phyloP scores from a whole-genome alignment of 2,329 filamentous ascomycete genomes.

The Raffaelea albimanens region DNA sequence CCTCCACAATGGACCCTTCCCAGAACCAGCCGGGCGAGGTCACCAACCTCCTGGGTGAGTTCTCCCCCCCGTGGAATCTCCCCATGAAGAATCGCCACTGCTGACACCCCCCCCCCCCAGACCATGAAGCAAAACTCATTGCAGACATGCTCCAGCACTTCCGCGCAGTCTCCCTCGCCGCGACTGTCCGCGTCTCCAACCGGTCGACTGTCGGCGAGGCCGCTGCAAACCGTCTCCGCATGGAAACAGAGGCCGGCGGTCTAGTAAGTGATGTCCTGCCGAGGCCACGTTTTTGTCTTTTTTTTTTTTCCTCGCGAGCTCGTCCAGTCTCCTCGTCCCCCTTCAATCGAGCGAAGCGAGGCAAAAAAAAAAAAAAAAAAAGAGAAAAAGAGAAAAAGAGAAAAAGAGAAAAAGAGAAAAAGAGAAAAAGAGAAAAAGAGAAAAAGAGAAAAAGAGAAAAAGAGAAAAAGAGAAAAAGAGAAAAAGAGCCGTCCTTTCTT shows the following conservation, averaged over 20 bases:
- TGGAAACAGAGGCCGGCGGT: conserved; percentile 27
- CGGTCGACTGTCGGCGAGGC: conserved; percentile 26
- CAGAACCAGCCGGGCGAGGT: conserved; percentile 3
- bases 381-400: too few species aligned
- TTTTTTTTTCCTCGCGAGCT: not conserved
- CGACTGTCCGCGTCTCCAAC: conserved; percentile 24
- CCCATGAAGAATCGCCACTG: too few species aligned
- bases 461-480: too few species aligned
- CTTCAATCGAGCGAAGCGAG: too few species aligned
- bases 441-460: too few species aligned
- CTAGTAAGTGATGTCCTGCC: conserved; percentile 20
- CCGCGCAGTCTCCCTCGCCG: conserved; percentile 29
- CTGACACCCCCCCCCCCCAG: conserved; percentile 23
- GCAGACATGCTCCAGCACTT: conserved; percentile 35
- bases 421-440: too few species aligned
- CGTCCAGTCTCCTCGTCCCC: not conserved
- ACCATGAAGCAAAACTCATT: conserved; percentile 34
- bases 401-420: too few species aligned
- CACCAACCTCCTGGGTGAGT: conserved; percentile 8
- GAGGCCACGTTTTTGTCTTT: not conserved
- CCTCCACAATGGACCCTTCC: conserved; percentile 5
- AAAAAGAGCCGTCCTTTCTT: too few species aligned
- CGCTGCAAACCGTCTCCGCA: conserved; percentile 27
- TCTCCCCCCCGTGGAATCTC: not conserved
- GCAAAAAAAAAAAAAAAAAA: too few species aligned